Conservation (phyloP, 805 yeast species). For the Saccharomycopsis fodiens region DNA sequence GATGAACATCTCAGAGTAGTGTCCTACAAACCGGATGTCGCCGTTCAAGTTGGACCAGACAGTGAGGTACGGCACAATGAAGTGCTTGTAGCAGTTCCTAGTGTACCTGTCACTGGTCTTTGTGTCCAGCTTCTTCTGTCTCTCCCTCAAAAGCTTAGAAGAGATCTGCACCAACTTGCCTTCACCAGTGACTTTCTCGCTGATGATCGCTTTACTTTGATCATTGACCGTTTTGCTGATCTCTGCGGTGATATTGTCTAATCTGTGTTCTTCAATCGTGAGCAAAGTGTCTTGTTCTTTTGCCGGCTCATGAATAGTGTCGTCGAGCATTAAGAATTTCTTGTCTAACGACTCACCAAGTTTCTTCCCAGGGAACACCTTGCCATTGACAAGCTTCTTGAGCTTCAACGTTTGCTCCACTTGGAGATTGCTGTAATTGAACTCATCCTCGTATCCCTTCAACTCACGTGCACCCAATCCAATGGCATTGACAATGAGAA, state of each 20-base stretch:
- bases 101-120: slow-evolving; percentile 12
- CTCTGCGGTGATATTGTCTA: slow-evolving; percentile 8
- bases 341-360: slow-evolving; percentile 1
- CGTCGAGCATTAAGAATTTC: slow-evolving; percentile 9
- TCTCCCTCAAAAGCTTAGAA: slow-evolving; percentile 12
- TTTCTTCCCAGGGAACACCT: slow-evolving; percentile 8
- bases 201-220: slow-evolving; percentile 3
- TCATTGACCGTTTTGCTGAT: slow-evolving; percentile 7
- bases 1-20: slow-evolving; percentile 9
- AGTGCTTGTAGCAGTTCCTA: slow-evolving; percentile 2
- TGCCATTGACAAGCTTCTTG: background rate
- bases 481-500: slow-evolving; percentile 57
- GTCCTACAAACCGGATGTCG: slow-evolving; percentile 10
- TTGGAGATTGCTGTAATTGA: slow-evolving; percentile 12
- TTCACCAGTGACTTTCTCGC: slow-evolving; percentile 2
- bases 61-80: slow-evolving; percentile 15
- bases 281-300: background rate
- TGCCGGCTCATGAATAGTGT: background rate
- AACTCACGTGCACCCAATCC: slow-evolving; percentile 71
- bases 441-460: slow-evolving; percentile 49
- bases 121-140: slow-evolving; percentile 6
- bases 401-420: slow-evolving; percentile 5
- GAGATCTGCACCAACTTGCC: slow-evolving; percentile 19
- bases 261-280: slow-evolving; percentile 11
- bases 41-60: slow-evolving; percentile 10